These are phyloP conservation scores for Fusarium compactum DNA, from an alignment of 2,329 filamentous ascomycete genomes.

Conservation along the genomic window DNA sequence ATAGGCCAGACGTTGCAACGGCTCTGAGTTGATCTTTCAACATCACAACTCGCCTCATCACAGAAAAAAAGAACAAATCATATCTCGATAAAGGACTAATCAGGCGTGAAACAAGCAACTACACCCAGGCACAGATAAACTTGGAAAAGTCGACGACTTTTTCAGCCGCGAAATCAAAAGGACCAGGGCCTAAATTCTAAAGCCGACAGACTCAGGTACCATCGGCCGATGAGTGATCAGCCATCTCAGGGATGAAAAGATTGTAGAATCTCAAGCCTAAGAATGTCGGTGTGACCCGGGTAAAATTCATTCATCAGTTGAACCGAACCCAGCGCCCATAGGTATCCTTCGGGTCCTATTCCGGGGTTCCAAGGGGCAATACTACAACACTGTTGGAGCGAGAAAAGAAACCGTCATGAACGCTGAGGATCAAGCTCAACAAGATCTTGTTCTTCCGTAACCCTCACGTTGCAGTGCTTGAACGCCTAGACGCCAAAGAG, in stretches of 20 bases:
- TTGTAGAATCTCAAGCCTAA: slow-evolving; percentile 21
- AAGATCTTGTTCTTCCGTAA: slow-evolving; percentile 15
- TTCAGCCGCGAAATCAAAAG: slow-evolving; percentile 37
- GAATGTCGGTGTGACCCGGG: slow-evolving; percentile 37
- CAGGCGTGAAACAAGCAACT: slow-evolving; percentile 16
- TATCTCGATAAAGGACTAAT: slow-evolving; percentile 12
- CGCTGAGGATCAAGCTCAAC: slow-evolving; percentile 22
- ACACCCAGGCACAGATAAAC: slow-evolving; percentile 1
- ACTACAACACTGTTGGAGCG: slow-evolving; percentile 29
- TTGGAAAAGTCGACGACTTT: slow-evolving; percentile 16
- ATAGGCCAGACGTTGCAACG: slow-evolving; percentile 10
- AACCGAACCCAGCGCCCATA: slow-evolving; percentile 15
- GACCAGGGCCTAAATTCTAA: slow-evolving; percentile 34
- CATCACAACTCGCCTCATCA: slow-evolving; percentile 10
- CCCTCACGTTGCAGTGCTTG: slow-evolving; percentile 19
- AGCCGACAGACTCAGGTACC: slow-evolving; percentile 31
- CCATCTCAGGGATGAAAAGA: slow-evolving; percentile 32
- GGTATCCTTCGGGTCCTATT: slow-evolving; percentile 18
- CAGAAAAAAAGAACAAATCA: slow-evolving; percentile 2
- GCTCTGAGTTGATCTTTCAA: neutral
- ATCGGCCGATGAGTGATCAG: slow-evolving; percentile 36
- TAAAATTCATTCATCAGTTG: slow-evolving; percentile 7
- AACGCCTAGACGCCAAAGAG: slow-evolving; percentile 14
- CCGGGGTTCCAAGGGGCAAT: slow-evolving; percentile 25
- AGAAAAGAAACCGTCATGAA: slow-evolving; percentile 22